These are phyloP conservation scores for Saccharomyces jurei DNA, from an alignment of 805 yeast species.

Conservation along the genomic window DNA sequence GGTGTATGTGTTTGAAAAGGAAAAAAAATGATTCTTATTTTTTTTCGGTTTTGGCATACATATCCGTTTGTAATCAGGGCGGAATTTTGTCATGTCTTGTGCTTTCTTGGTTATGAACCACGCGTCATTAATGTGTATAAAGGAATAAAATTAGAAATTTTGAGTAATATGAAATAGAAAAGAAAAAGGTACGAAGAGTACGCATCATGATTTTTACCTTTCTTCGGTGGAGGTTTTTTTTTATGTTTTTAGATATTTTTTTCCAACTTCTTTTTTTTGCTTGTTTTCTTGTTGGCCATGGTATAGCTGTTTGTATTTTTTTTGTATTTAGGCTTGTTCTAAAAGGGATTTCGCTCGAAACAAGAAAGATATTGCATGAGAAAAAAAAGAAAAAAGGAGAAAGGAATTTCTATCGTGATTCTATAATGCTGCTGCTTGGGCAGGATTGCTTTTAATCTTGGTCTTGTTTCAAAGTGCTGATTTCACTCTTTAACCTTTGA, in stretches of 20 bases:
- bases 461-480: slow-evolving; percentile 17
- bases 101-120: background rate
- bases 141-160: background rate
- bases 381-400: background rate
- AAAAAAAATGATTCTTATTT: background rate
- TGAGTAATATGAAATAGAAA: background rate
- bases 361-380: background rate
- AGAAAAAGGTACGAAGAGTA: background rate
- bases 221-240: background rate
- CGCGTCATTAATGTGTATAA: background rate
- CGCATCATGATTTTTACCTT: background rate
- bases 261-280: background rate
- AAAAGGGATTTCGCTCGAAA: background rate
- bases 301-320: background rate
- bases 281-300: background rate
- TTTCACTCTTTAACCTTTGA: slow-evolving; percentile 28
- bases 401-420: background rate
- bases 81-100: background rate
- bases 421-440: background rate
- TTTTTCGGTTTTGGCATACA: background rate
- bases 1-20: background rate
- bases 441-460: background rate
- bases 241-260: background rate
- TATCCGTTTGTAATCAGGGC: background rate
- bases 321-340: background rate